phyloP scores from a whole-genome alignment of 169 alveolate species.

The Plasmodium blacklocki region DNA sequence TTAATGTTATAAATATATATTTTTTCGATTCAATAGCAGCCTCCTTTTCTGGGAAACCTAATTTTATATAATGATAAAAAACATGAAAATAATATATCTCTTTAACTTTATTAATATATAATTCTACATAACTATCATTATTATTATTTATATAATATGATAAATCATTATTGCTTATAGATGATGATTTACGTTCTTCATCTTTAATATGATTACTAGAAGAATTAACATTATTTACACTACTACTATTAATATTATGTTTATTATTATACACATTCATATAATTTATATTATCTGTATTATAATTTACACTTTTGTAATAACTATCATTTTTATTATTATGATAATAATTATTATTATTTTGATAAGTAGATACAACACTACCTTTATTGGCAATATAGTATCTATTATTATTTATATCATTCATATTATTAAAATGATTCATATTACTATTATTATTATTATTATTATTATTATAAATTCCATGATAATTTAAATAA shows the following conservation, averaged over 20 bases:
- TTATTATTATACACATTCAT: conserved; percentile 2
- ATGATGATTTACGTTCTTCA: neutral
- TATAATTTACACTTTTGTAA: conserved; percentile 13
- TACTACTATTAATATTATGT: neutral
- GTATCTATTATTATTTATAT: neutral
- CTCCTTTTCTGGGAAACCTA: conserved; percentile 72
- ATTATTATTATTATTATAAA: conserved; percentile 7
- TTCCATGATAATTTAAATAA: conserved; percentile 11
- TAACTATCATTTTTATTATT: conserved; percentile 33
- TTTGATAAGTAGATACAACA: neutral
- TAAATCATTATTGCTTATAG: neutral
- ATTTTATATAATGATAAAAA: conserved; percentile 67
- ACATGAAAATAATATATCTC: conserved; percentile 74
- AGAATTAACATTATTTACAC: neutral
- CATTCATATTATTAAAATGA: neutral
- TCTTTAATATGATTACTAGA: neutral
- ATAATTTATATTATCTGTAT: conserved; percentile 4
- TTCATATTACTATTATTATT: neutral
- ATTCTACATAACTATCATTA: conserved; percentile 57
- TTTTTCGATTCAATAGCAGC: conserved; percentile 74
- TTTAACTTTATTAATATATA: conserved; percentile 66
- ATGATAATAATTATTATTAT: conserved; percentile 13
- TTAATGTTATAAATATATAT: conserved; percentile 59
- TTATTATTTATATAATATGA: neutral
- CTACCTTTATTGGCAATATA: neutral